A percentile compares a stretch with the other conserved stretches of the same genome.
These are phyloP conservation scores for Incumbomyces delicatus DNA, from an alignment of 2,329 filamentous ascomycete species.

Conservation along the genomic window DNA sequence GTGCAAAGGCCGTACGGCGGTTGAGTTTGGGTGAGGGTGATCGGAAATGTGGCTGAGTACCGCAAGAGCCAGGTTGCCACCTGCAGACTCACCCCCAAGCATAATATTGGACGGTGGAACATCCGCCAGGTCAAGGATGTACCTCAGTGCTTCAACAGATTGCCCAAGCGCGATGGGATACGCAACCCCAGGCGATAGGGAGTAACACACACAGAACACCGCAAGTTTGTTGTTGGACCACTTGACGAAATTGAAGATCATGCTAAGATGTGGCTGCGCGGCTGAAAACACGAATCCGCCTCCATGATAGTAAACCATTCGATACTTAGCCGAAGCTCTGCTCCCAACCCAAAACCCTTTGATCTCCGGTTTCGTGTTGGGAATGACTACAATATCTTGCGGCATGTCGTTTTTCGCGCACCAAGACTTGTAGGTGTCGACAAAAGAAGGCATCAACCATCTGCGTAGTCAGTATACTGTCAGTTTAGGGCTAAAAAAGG, in stretches of 20 bases:
- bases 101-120: slow-evolving; percentile 28
- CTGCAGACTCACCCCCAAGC: slow-evolving; percentile 36
- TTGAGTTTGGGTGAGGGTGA: slow-evolving; percentile 48
- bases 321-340: slow-evolving; percentile 16
- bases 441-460: slow-evolving; percentile 15
- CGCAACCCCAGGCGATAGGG: slow-evolving; percentile 39
- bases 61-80: slow-evolving; percentile 30
- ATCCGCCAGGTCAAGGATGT: slow-evolving; percentile 27
- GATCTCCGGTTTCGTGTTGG: slow-evolving; percentile 11
- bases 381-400: slow-evolving; percentile 14
- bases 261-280: slow-evolving; percentile 14
- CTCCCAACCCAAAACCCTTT: slow-evolving; percentile 20
- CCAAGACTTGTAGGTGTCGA: slow-evolving; percentile 16
- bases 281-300: slow-evolving; percentile 19
- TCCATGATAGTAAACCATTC: slow-evolving; percentile 20
- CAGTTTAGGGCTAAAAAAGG: not conserved
- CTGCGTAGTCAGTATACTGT: slow-evolving; percentile 7
- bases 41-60: slow-evolving; percentile 15
- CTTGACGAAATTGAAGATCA: slow-evolving; percentile 11
- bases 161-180: slow-evolving; percentile 37
- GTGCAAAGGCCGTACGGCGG: slow-evolving; percentile 22
- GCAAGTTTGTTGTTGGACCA: slow-evolving; percentile 36
- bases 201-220: slow-evolving; percentile 48
- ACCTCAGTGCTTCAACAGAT: slow-evolving; percentile 31
- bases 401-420: slow-evolving; percentile 7